Evolutionary conservation across 768 basidiomycete species (phyloP), one percentile per base, ranked within the genome.

Genomic region (Collybiopsis luxurians): DNA sequence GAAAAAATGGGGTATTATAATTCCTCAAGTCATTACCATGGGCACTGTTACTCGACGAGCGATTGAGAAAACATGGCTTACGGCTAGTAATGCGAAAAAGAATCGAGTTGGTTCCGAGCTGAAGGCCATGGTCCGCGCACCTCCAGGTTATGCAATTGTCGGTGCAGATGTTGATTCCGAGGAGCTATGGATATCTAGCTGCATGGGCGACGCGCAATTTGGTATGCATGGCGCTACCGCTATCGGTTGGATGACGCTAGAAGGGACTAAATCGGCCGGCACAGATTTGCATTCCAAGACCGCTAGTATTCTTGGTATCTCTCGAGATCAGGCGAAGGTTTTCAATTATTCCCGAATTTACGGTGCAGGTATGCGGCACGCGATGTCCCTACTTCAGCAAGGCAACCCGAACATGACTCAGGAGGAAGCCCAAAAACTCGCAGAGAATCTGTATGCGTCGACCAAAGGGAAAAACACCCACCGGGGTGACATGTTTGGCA

Each of bases 261-360:
- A 98, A 70, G 95, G 97, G 1, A 96, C 95, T 15, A 98, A 98
- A 71, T 81, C 87, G 0, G 88, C 90, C 0, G 95, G 95, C 4
- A 98, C 96, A 5, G 96, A 99, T 73, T 73, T 99, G 28, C 96
- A 98, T 66, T 98, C 95, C 11, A 97, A 97, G 75, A 96, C 95
- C 1, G 97, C 96, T 11, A 83, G 73, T 57, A 98, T 98, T 65
- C 76, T 98, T 38, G 91, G 92, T 17, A 95, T 95, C 61, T 91
- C 93, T 39, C 84, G 96, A 30, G 94, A 98, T 65, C 87, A 91
- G 62, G 96, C 97, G 30, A 98, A 99, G 70, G 92, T 95, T 34
- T 99, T 99, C 83, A 99, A 99, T 68, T 99, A 98, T 66, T 97
- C 96, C 43, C 86, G 96, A 34, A 97, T 99, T 63, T 98, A 98